These are phyloP conservation scores for Saccharomycopsis malanga DNA, from an alignment of 805 yeast species.

Conservation along the genomic window DNA sequence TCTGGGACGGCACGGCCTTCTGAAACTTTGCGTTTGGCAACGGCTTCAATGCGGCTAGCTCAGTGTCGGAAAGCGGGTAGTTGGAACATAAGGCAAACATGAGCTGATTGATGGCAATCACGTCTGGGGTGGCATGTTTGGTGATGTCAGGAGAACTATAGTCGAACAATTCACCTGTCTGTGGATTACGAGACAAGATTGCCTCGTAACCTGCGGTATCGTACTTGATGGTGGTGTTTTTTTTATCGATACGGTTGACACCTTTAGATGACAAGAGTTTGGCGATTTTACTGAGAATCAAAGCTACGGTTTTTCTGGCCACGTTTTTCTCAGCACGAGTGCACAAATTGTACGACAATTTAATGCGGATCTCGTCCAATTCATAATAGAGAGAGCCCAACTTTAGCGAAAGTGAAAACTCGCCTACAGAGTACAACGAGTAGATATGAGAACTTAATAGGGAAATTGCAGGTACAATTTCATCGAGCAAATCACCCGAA, in stretches of 20 bases:
- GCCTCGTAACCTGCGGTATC: constrained; percentile 64
- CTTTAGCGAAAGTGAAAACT: constrained; percentile 54
- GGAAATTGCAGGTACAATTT: constrained; percentile 49
- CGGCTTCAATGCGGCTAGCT: constrained; percentile 37
- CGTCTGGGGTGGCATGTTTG: constrained; percentile 42
- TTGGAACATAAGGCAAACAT: constrained; percentile 66
- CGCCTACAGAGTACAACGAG: constrained; percentile 65
- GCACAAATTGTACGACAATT: constrained; percentile 41
- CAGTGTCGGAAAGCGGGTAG: constrained; percentile 46
- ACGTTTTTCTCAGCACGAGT: constrained; percentile 45
- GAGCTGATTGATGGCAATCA: constrained; percentile 59
- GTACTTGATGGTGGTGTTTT: constrained; percentile 27
- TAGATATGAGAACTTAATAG: constrained; percentile 58
- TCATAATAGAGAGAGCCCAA: constrained; percentile 46
- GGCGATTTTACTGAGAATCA: constrained; percentile 49
- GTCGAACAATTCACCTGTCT: constrained; percentile 50
- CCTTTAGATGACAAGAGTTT: constrained; percentile 49
- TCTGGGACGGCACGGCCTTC: constrained; percentile 46
- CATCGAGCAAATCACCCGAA: constrained; percentile 42
- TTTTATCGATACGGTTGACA: constrained; percentile 25
- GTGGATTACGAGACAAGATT: constrained; percentile 54
- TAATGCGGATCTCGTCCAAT: constrained; percentile 52
- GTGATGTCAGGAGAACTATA: constrained; percentile 25
- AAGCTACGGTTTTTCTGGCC: constrained; percentile 46
- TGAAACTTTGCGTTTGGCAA: constrained; percentile 39